Conservation (phyloP, 2,329 filamentous ascomycete species). For the Fusarium sp. region DNA sequence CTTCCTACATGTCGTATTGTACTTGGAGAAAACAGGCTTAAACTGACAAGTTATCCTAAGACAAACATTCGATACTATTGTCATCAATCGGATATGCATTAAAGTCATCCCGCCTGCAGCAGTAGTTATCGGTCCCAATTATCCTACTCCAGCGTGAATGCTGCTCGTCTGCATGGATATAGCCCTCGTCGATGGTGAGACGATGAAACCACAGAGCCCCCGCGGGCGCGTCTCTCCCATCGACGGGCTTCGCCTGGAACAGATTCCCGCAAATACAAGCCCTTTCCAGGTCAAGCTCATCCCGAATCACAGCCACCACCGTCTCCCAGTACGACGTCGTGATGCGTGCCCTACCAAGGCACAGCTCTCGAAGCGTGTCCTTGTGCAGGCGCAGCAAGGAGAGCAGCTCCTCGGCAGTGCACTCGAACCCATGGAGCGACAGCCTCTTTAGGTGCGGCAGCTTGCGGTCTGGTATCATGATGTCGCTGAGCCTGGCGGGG, state of each 20-base stretch:
- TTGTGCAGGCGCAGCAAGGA: not conserved
- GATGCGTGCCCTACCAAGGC: not conserved
- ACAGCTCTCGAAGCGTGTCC: not conserved
- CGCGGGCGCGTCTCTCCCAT: not conserved
- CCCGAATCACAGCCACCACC: not conserved
- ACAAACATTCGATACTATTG: not conserved
- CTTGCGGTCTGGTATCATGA: not conserved
- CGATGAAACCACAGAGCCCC: not conserved
- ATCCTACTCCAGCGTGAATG: not conserved
- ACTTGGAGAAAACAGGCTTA: too few species aligned
- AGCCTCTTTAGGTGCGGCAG: not conserved
- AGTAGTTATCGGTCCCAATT: not conserved
- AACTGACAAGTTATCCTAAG: too few species aligned
- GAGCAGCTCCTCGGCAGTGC: not conserved
- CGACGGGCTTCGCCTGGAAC: not conserved
- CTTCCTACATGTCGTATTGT: too few species aligned
- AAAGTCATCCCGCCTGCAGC: not conserved
- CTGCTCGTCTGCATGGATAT: not conserved
- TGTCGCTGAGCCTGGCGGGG: not conserved
- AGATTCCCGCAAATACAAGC: not conserved
- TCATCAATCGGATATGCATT: not conserved
- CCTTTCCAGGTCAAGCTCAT: not conserved
- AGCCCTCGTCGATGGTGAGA: not conserved
- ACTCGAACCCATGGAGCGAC: not conserved
- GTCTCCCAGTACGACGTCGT: not conserved